Evolutionary conservation across 257 asterid genomes (phyloP).

Genomic region (Penstemon eatonii): DNA sequence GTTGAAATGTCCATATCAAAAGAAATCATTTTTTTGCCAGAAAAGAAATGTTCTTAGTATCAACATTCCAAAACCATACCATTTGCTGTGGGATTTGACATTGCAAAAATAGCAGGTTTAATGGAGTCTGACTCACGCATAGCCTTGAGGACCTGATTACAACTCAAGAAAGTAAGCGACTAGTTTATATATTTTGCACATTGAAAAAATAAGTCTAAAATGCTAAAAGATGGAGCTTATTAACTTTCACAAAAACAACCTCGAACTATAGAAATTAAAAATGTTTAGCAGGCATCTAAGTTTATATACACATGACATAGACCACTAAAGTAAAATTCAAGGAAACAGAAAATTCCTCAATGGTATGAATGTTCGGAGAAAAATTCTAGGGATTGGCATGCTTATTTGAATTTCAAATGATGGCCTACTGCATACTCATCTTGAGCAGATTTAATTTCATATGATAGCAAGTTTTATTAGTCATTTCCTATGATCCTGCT

Average conservation of each 20-base stretch:
- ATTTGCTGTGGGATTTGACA: conserved; percentile 96
- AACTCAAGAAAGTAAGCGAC: conserved; percentile 31
- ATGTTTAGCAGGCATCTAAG: too few relatives aligned
- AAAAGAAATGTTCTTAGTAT: conserved; percentile 9
- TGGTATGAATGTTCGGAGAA: background rate
- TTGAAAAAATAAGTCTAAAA: background rate
- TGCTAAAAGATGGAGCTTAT: conserved; percentile 7
- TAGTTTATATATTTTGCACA: conserved; percentile 9
- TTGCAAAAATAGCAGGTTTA: conserved; percentile 95
- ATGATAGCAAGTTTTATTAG: too few relatives aligned
- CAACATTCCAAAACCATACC: conserved; percentile 51
- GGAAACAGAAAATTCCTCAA: conserved; percentile 11
- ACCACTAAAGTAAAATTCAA: conserved; percentile 2
- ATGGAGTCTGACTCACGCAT: conserved; percentile 81
- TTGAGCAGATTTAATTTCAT: too few relatives aligned
- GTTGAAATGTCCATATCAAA: conserved; percentile 24
- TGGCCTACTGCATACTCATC: too few relatives aligned
- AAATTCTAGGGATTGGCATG: too few relatives aligned
- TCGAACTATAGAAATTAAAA: too few relatives aligned
- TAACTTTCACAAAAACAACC: conserved; percentile 3
- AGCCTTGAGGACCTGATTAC: conserved; percentile 81
- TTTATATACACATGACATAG: too few relatives aligned
- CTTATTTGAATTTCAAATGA: too few relatives aligned
- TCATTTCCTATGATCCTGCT: too few relatives aligned
- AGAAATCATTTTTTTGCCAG: conserved; percentile 9